Percentiles rank a stretch among this genome's conserved stretches.
Evolutionary conservation across 1,139 yeast genomes (phyloP).

Genomic region (Zygosaccharomyces sapae): DNA sequence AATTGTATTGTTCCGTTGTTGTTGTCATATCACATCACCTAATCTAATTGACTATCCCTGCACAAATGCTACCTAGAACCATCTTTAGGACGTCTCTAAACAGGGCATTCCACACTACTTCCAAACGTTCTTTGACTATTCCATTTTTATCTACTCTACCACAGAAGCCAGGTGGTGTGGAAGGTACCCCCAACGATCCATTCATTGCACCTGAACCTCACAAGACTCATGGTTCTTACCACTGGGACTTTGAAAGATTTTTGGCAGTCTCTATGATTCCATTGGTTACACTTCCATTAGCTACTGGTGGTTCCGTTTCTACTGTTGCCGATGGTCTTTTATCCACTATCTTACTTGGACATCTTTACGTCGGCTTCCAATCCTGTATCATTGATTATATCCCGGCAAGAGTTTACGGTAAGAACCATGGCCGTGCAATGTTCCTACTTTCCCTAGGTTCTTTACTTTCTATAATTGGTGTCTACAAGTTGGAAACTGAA

Average conservation of each 20-base stretch:
- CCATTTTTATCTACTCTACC: conserved; percentile 50
- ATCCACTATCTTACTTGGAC: conserved; percentile 54
- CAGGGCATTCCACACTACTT: conserved; percentile 34
- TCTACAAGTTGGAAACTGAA: conserved; percentile 64
- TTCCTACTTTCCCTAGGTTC: conserved; percentile 62
- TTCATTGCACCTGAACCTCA: conserved; percentile 54
- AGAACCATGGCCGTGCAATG: conserved; percentile 58
- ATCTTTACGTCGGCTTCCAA: conserved; percentile 68
- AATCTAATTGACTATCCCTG: not conserved
- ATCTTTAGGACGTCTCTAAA: conserved; percentile 12
- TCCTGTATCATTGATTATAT: conserved; percentile 77
- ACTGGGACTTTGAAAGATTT: conserved; percentile 67
- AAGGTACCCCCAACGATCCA: conserved; percentile 75
- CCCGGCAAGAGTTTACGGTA: conserved; percentile 68
- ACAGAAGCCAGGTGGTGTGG: conserved; percentile 73
- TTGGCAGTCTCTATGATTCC: conserved; percentile 62
- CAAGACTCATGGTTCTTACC: conserved; percentile 60
- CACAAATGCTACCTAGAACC: conserved; percentile 16
- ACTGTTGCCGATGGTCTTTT: conserved; percentile 54
- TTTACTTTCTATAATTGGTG: conserved; percentile 58
- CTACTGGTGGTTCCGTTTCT: conserved; percentile 50
- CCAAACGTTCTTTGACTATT: conserved; percentile 36
- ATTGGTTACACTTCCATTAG: conserved; percentile 57
- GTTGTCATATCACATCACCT: not conserved
- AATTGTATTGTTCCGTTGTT: not conserved